phyloP scores from a whole-genome alignment of 352 stramenopile species.

The Pythium utonaiense region DNA sequence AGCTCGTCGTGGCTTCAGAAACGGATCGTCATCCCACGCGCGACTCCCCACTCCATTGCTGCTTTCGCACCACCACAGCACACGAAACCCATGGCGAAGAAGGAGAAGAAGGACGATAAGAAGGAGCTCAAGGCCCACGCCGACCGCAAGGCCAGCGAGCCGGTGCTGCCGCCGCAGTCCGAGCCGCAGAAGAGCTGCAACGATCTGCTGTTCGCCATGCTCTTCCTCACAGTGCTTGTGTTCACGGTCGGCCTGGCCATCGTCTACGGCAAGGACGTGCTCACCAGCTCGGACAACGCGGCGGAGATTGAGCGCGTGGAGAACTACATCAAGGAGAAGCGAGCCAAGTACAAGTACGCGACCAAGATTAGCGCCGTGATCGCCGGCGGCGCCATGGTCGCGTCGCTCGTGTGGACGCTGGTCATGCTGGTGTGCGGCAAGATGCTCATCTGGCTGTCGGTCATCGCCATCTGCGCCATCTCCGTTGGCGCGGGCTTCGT shows the following conservation, averaged over 20 bases:
- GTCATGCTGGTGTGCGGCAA: conserved; percentile 54
- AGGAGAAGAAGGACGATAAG: conserved; percentile 22
- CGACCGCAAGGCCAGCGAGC: conserved; percentile 14
- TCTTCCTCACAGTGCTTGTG: conserved; percentile 39
- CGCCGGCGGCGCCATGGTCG: conserved; percentile 33
- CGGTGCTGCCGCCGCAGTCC: conserved; percentile 27
- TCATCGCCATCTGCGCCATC: conserved; percentile 36
- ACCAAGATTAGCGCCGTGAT: conserved; percentile 42
- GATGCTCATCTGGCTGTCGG: conserved; percentile 64
- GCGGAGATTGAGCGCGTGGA: conserved; percentile 47
- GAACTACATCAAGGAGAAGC: conserved; percentile 45
- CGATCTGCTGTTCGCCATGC: conserved; percentile 67
- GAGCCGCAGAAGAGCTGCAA: conserved; percentile 54
- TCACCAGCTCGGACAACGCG: conserved; percentile 17
- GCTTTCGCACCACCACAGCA: neutral
- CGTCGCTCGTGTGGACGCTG: conserved; percentile 46
- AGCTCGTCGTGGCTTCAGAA: neutral
- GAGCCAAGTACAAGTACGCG: conserved; percentile 58
- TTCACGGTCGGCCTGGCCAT: conserved; percentile 38
- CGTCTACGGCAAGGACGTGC: conserved; percentile 57
- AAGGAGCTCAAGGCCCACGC: conserved; percentile 23
- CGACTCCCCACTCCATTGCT: neutral
- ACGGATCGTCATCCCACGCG: neutral
- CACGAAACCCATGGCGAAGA: conserved; percentile 17
- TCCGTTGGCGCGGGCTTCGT: conserved; percentile 36